These are phyloP conservation scores for Dryadomyces sulphureus DNA, from an alignment of 2,329 filamentous ascomycete genomes.

Conservation along the genomic window DNA sequence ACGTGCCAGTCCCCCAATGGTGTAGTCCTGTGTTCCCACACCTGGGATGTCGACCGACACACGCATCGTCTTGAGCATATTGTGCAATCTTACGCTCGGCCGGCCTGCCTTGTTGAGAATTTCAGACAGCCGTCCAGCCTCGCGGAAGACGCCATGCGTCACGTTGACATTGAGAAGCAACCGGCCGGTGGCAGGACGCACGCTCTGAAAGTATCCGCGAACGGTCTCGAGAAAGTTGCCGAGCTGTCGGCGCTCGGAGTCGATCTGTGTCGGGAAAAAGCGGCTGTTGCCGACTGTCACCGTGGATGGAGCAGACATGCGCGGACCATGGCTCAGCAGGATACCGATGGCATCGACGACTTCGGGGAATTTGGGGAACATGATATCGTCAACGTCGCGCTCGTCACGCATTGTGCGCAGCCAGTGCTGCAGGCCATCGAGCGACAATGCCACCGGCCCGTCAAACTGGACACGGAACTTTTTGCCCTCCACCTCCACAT, in stretches of 20 bases:
- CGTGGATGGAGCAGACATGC: conserved; percentile 20
- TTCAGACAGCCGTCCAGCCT: conserved; percentile 19
- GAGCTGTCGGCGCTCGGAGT: conserved; percentile 15
- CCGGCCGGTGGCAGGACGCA: conserved; percentile 36
- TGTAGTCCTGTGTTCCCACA: conserved; percentile 17
- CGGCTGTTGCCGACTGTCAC: conserved; percentile 29
- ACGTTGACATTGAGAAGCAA: conserved; percentile 41
- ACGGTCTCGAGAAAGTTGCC: conserved; percentile 18
- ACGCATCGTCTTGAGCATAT: conserved; percentile 5
- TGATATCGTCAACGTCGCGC: conserved; percentile 16
- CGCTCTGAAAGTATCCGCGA: conserved; percentile 41
- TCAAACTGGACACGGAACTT: conserved; percentile 23
- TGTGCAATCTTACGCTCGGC: conserved; percentile 5
- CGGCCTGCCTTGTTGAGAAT: conserved; percentile 14
- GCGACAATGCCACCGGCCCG: conserved; percentile 21
- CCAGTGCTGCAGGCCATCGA: conserved; percentile 29
- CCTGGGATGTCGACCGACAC: conserved; percentile 19
- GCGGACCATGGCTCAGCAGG: conserved; percentile 29
- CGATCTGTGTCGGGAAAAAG: conserved; percentile 29
- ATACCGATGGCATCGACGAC: conserved; percentile 36
- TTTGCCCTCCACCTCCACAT: conserved; percentile 6
- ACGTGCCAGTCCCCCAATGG: conserved; percentile 11
- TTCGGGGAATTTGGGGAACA: conserved; percentile 33
- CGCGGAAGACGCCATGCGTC: conserved; percentile 36
- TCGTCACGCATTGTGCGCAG: conserved; percentile 26